Evolutionary conservation across 2,329 filamentous ascomycete genomes (phyloP).

Genomic region (Monosporascus sp.): DNA sequence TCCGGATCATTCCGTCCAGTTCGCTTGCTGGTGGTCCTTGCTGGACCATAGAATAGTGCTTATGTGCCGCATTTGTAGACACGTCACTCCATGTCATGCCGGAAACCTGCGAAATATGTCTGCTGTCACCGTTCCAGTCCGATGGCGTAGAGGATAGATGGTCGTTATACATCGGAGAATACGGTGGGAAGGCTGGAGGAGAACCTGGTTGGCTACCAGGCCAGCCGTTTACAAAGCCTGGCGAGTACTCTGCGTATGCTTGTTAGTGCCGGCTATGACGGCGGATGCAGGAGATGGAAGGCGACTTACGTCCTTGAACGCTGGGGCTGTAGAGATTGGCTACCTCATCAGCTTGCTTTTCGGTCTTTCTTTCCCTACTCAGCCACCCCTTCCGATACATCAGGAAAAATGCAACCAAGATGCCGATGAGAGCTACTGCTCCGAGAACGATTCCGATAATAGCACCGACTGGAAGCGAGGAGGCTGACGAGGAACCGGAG

Average conservation of each 20-base stretch:
- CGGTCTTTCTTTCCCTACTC: background rate
- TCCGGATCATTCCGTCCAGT: background rate
- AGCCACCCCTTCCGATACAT: background rate
- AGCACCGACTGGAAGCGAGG: background rate
- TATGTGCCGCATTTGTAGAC: background rate
- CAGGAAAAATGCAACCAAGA: background rate
- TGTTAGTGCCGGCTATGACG: background rate
- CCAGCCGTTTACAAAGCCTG: background rate
- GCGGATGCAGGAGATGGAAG: background rate
- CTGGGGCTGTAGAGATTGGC: background rate
- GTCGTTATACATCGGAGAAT: background rate
- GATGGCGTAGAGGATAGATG: background rate
- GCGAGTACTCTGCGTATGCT: background rate
- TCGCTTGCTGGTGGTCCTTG: background rate
- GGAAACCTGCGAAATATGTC: background rate
- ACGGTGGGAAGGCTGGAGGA: background rate
- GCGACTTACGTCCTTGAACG: background rate
- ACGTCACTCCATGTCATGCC: background rate
- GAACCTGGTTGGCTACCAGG: background rate
- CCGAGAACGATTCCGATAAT: background rate
- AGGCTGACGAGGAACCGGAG: background rate
- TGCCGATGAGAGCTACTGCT: conserved; percentile 18
- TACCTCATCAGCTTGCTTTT: background rate
- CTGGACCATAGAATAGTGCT: background rate
- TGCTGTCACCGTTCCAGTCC: background rate